These are phyloP conservation scores for Aspergillus aculeatus DNA, from an alignment of 2,329 filamentous ascomycete species.

Conservation along the genomic window DNA sequence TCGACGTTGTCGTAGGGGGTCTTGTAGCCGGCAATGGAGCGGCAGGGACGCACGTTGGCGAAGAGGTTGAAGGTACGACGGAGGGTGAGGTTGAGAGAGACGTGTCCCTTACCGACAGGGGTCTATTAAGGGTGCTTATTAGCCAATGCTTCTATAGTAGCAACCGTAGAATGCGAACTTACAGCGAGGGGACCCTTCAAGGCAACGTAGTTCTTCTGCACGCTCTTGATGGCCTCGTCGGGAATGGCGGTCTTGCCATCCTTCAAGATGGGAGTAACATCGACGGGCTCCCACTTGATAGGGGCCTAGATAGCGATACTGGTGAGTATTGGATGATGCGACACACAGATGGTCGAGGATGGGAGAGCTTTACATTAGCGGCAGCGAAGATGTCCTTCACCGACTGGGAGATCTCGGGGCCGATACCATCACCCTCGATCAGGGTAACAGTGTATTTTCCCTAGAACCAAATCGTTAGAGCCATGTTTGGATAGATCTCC, in stretches of 20 bases:
- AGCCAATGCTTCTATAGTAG: slow-evolving; percentile 21
- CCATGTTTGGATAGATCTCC: slow-evolving; percentile 10
- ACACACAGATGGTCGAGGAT: slow-evolving; percentile 29
- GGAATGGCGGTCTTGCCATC: slow-evolving; percentile 96
- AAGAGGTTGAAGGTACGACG: slow-evolving; percentile 99
- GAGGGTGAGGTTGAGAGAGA: slow-evolving; percentile 97
- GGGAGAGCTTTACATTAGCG: slow-evolving; percentile 65
- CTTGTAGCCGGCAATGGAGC: slow-evolving; percentile 95
- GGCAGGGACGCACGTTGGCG: slow-evolving; percentile 97
- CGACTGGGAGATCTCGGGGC: slow-evolving; percentile 94
- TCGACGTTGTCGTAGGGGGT: slow-evolving; percentile 97
- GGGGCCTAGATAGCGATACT: slow-evolving; percentile 61
- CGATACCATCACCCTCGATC: slow-evolving; percentile 99
- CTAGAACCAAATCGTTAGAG: slow-evolving; percentile 47
- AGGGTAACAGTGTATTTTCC: slow-evolving; percentile 94
- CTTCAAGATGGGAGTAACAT: slow-evolving; percentile 90
- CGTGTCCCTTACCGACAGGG: slow-evolving; percentile 96
- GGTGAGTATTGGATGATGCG: background rate
- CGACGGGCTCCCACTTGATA: slow-evolving; percentile 94
- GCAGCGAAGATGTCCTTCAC: slow-evolving; percentile 99
- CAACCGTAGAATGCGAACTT: slow-evolving; percentile 40
- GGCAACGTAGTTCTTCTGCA: slow-evolving; percentile 93
- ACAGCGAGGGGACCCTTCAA: slow-evolving; percentile 97
- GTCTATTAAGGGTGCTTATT: slow-evolving; percentile 57
- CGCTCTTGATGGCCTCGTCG: slow-evolving; percentile 86